Evolutionary conservation across 2,329 filamentous ascomycete species (phyloP).

Genomic region (Aspergillus fumigatiaffinis): DNA sequence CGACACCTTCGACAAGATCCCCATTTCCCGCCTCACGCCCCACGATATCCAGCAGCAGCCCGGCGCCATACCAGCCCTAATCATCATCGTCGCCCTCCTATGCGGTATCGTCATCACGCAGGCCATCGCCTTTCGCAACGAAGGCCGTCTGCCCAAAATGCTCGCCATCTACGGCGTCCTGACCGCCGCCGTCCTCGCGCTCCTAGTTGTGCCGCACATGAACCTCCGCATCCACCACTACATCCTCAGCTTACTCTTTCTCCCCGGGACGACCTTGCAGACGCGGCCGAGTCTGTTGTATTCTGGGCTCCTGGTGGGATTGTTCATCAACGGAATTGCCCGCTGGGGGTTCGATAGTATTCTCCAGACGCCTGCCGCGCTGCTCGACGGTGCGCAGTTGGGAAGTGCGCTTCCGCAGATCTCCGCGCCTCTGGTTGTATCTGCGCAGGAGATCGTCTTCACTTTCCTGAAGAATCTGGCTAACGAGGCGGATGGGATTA

Average conservation of each 20-base stretch:
- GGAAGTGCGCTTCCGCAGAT: conserved; percentile 32
- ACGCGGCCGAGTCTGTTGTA: conserved; percentile 57
- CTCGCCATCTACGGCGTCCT: conserved; percentile 47
- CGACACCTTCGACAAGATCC: conserved; percentile 61
- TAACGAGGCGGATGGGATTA: conserved; percentile 49
- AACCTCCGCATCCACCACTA: conserved; percentile 63
- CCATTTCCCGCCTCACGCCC: conserved; percentile 58
- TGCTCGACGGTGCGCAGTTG: conserved; percentile 38
- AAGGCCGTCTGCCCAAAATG: conserved; percentile 51
- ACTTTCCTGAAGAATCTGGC: conserved; percentile 27
- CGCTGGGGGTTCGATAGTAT: conserved; percentile 62
- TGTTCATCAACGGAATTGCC: conserved; percentile 62
- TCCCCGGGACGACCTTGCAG: conserved; percentile 57
- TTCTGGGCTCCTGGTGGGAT: conserved; percentile 57
- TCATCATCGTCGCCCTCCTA: conserved; percentile 50
- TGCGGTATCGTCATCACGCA: conserved; percentile 53
- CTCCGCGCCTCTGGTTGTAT: conserved; percentile 14
- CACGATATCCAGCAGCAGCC: conserved; percentile 60
- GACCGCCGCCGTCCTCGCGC: conserved; percentile 38
- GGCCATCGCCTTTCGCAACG: conserved; percentile 53
- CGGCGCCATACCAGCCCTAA: conserved; percentile 55
- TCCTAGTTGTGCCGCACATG: conserved; percentile 54
- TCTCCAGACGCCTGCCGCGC: conserved; percentile 52
- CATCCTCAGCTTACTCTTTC: conserved; percentile 55
- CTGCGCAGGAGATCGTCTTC: conserved; percentile 32